These are phyloP conservation scores for Globisporangium orthogonon DNA, from an alignment of 352 stramenopile species.

Conservation along the genomic window DNA sequence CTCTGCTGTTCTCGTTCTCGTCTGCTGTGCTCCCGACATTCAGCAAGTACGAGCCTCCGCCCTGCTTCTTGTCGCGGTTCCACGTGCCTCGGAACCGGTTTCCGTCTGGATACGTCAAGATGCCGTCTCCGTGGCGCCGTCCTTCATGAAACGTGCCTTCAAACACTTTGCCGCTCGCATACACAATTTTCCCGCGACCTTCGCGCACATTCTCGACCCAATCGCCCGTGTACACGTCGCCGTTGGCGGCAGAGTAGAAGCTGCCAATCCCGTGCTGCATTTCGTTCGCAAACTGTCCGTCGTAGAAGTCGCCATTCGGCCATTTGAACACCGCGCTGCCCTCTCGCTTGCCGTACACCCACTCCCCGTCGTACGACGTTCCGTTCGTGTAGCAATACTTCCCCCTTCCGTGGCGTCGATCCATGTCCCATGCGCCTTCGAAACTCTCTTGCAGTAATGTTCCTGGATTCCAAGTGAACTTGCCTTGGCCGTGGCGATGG, in stretches of 20 bases:
- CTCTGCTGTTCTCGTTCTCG: conserved; percentile 4
- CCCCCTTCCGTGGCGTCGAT: conserved; percentile 54
- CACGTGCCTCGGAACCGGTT: conserved; percentile 85
- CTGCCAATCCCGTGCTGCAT: conserved; percentile 76
- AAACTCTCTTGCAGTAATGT: conserved; percentile 67
- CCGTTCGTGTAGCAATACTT: conserved; percentile 59
- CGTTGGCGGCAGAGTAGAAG: conserved; percentile 42
- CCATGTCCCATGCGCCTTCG: conserved; percentile 60
- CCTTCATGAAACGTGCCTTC: conserved; percentile 81
- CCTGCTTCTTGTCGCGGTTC: conserved; percentile 84
- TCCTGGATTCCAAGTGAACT: conserved; percentile 54
- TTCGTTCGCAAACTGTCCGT: conserved; percentile 70
- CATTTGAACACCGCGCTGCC: conserved; percentile 79
- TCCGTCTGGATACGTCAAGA: conserved; percentile 78
- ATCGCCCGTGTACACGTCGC: conserved; percentile 66
- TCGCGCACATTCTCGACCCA: conserved; percentile 83
- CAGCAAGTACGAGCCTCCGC: conserved; percentile 65
- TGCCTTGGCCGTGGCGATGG: conserved; percentile 42
- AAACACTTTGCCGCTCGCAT: conserved; percentile 79
- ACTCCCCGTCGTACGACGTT: conserved; percentile 60
- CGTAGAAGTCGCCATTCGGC: conserved; percentile 82
- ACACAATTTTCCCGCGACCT: conserved; percentile 66
- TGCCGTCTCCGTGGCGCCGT: conserved; percentile 58
- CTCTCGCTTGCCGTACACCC: conserved; percentile 54
- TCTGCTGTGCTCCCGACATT: conserved; percentile 15